Evolutionary conservation across 202 grass and related monocot genomes (phyloP).

Genomic region (Sporobolus alterniflorus): DNA sequence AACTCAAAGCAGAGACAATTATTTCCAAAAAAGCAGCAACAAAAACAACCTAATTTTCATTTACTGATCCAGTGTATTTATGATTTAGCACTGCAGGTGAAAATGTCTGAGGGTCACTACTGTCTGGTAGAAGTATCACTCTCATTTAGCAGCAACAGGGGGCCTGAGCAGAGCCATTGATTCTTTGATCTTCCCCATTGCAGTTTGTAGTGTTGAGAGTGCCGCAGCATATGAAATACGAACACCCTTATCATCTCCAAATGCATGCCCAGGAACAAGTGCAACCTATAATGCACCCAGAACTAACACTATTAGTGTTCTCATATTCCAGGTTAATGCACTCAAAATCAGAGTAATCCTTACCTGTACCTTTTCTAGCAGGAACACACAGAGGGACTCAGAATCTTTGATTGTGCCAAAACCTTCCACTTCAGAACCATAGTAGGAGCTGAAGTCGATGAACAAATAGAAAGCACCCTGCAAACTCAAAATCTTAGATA

Average conservation of each 20-base stretch:
- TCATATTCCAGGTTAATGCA: background rate
- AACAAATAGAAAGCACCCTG: slow-evolving; percentile 98
- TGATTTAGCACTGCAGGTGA: background rate
- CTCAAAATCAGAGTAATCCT: slow-evolving; percentile 10
- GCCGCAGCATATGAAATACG: slow-evolving; percentile 88
- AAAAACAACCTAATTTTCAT: slow-evolving; percentile 2
- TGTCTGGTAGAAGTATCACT: background rate
- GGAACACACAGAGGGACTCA: slow-evolving; percentile 80
- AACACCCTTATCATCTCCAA: slow-evolving; percentile 85
- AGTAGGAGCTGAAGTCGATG: slow-evolving; percentile 91
- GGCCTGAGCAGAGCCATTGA: slow-evolving; percentile 63
- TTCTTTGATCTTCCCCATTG: slow-evolving; percentile 79
- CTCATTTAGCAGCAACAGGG: slow-evolving; percentile 57
- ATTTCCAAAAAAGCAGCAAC: background rate
- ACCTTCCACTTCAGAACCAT: slow-evolving; percentile 80
- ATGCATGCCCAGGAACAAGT: slow-evolving; percentile 87
- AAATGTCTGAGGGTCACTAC: background rate
- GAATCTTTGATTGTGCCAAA: slow-evolving; percentile 76
- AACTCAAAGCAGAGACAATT: background rate
- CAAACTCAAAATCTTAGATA: slow-evolving; percentile 36
- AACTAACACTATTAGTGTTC: slow-evolving; percentile 2
- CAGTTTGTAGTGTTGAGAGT: slow-evolving; percentile 72
- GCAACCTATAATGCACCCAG: slow-evolving; percentile 61
- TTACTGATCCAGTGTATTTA: background rate
- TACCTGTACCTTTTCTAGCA: slow-evolving; percentile 87